These are phyloP conservation scores for Trichoderma cornu-damae DNA, from an alignment of 2,329 filamentous ascomycete species.

Conservation along the genomic window DNA sequence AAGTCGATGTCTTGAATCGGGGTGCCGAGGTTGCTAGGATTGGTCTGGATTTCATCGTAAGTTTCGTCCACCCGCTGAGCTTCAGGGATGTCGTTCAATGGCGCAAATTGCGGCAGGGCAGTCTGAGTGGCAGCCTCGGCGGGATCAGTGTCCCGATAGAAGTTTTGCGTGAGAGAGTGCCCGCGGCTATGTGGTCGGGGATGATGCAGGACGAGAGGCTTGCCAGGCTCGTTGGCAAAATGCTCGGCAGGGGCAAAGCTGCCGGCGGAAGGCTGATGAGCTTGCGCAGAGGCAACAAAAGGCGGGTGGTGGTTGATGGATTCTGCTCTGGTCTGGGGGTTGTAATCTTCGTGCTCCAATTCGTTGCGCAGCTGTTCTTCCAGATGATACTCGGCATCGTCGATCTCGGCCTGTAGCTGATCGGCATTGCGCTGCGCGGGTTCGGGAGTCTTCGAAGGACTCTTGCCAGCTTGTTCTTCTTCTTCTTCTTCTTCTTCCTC, in stretches of 20 bases:
- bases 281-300: slow-evolving; percentile 32
- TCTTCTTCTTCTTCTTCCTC: slow-evolving; percentile 71
- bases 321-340: slow-evolving; percentile 50
- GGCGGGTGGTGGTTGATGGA: slow-evolving; percentile 25
- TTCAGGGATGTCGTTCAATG: slow-evolving; percentile 39
- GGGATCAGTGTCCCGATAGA: slow-evolving; percentile 55
- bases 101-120: slow-evolving; percentile 36
- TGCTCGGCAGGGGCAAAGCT: slow-evolving; percentile 46
- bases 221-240: slow-evolving; percentile 50
- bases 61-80: slow-evolving; percentile 46
- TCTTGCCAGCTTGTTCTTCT: slow-evolving; percentile 53
- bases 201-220: slow-evolving; percentile 60
- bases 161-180: slow-evolving; percentile 64
- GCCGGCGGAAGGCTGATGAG: slow-evolving; percentile 43
- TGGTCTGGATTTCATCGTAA: slow-evolving; percentile 68
- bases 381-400: slow-evolving; percentile 79
- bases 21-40: slow-evolving; percentile 66
- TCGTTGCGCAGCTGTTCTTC: slow-evolving; percentile 75
- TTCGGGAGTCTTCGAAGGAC: slow-evolving; percentile 51
- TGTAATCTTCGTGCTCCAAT: slow-evolving; percentile 72
- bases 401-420: slow-evolving; percentile 78
- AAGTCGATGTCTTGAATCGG: slow-evolving; percentile 50
- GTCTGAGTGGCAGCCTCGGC: slow-evolving; percentile 36
- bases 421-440: slow-evolving; percentile 48
- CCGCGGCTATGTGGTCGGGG: slow-evolving; percentile 69